These are phyloP conservation scores for Cicer arietinum DNA, from an alignment of 306 rosid genomes.

Conservation along the genomic window DNA sequence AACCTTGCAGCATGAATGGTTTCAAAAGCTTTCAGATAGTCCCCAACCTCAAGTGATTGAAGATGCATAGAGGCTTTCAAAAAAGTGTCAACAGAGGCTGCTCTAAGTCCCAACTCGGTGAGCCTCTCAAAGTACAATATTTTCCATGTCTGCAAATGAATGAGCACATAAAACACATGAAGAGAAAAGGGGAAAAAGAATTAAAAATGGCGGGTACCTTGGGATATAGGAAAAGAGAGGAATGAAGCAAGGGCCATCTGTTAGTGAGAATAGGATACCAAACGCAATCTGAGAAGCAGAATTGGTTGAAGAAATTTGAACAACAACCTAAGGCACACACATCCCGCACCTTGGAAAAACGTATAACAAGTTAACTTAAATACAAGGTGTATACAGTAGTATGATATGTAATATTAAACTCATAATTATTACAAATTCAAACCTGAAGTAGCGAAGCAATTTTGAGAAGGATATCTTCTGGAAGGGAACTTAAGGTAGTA, in stretches of 20 bases:
- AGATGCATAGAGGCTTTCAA: slow-evolving; percentile 54
- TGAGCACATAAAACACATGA: not conserved
- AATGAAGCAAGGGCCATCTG: slow-evolving; percentile 68
- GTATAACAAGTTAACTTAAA: not conserved
- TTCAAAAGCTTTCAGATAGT: slow-evolving; percentile 65
- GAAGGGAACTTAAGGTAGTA: slow-evolving; percentile 47
- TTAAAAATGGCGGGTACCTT: slow-evolving; percentile 38
- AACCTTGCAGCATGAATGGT: slow-evolving; percentile 52
- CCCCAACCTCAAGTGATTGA: slow-evolving; percentile 68
- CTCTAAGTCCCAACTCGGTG: slow-evolving; percentile 59
- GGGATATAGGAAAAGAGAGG: slow-evolving; percentile 39
- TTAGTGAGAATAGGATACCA: slow-evolving; percentile 67
- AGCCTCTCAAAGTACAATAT: slow-evolving; percentile 67
- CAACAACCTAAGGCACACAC: slow-evolving; percentile 79
- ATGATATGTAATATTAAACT: not conserved
- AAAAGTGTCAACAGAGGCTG: slow-evolving; percentile 50
- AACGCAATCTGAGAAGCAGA: slow-evolving; percentile 60
- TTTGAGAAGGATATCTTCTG: slow-evolving; percentile 68
- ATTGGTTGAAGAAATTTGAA: slow-evolving; percentile 68
- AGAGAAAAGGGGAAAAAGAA: not conserved
- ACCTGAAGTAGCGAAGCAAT: slow-evolving; percentile 77
- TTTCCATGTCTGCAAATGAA: slow-evolving; percentile 69
- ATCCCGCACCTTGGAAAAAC: slow-evolving; percentile 60
- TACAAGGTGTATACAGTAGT: not conserved
- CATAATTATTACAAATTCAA: not conserved